A percentile compares a stretch with the other conserved stretches of the same genome.
phyloP scores from a whole-genome alignment of 805 yeast species.

The Priceomyces medius region DNA sequence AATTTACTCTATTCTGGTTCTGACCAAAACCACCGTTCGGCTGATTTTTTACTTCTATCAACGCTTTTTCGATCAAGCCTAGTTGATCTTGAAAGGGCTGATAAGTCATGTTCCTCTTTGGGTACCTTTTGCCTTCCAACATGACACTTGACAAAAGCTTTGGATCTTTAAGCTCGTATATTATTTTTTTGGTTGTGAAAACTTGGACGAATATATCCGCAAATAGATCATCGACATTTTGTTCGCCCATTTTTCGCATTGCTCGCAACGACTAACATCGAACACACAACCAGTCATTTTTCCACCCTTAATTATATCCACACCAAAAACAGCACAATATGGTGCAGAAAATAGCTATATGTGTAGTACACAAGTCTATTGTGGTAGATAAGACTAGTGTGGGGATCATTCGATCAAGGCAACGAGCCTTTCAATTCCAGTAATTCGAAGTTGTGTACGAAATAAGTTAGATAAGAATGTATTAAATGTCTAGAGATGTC shows the following conservation, averaged over 20 bases:
- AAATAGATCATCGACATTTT: not conserved
- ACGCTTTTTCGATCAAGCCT: constrained; percentile 30
- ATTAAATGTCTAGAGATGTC: not conserved
- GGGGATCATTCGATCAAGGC: too few species aligned
- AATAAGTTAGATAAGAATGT: too few species aligned
- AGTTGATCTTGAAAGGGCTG: constrained; percentile 36
- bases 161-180: not conserved
- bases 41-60: constrained; percentile 34
- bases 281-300: too few species aligned
- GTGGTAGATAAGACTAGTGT: too few species aligned
- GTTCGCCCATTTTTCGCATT: not conserved
- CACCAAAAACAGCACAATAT: too few species aligned
- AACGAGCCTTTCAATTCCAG: too few species aligned
- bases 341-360: too few species aligned
- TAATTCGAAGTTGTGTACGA: too few species aligned
- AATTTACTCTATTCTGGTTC: not conserved
- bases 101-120: constrained; percentile 23
- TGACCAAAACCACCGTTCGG: constrained; percentile 15
- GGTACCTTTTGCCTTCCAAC: constrained; percentile 7
- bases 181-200: not conserved
- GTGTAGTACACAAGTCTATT: too few species aligned
- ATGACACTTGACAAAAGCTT: not conserved
- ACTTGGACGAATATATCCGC: not conserved
- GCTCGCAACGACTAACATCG: not conserved
- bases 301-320: too few species aligned